These are phyloP conservation scores for Capsella bursapastoris DNA, from an alignment of 345 rosid species.

Conservation along the genomic window DNA sequence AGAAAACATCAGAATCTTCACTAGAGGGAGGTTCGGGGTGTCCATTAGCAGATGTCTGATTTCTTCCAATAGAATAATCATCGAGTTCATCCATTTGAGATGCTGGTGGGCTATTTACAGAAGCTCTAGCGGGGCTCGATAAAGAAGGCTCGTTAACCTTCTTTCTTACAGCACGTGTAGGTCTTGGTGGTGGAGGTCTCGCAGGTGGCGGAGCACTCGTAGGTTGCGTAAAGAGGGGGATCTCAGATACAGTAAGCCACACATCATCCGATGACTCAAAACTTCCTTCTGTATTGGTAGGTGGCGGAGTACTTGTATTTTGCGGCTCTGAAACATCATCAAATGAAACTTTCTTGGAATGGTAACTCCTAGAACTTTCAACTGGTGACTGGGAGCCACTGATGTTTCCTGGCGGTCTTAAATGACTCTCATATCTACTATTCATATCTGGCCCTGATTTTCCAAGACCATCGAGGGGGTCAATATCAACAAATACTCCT, in stretches of 20 bases:
- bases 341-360: constrained; percentile 48
- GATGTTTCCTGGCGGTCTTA: constrained; percentile 49
- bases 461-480: constrained; percentile 66
- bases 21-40: constrained; percentile 51
- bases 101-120: constrained; percentile 50
- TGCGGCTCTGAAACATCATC: constrained; percentile 55
- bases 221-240: constrained; percentile 87
- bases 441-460: constrained; percentile 58
- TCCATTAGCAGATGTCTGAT: constrained; percentile 52
- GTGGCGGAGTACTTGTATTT: constrained; percentile 39
- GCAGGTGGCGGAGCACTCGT: constrained; percentile 89
- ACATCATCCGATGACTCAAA: constrained; percentile 68
- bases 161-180: constrained; percentile 65
- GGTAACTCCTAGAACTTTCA: constrained; percentile 47
- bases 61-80: constrained; percentile 63
- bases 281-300: constrained; percentile 52
- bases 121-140: constrained; percentile 51
- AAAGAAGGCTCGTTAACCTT: constrained; percentile 53
- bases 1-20: constrained; percentile 63
- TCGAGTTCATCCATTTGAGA: constrained; percentile 77
- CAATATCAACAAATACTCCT: constrained; percentile 66
- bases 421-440: constrained; percentile 57
- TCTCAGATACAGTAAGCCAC: constrained; percentile 95
- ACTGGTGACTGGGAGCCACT: constrained; percentile 50
- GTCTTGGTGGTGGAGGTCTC: constrained; percentile 97